A percentile compares a stretch with the other conserved stretches of the same genome.
These are phyloP conservation scores for Maudiozyma humilis DNA, from an alignment of 1,139 yeast genomes.

Conservation along the genomic window DNA sequence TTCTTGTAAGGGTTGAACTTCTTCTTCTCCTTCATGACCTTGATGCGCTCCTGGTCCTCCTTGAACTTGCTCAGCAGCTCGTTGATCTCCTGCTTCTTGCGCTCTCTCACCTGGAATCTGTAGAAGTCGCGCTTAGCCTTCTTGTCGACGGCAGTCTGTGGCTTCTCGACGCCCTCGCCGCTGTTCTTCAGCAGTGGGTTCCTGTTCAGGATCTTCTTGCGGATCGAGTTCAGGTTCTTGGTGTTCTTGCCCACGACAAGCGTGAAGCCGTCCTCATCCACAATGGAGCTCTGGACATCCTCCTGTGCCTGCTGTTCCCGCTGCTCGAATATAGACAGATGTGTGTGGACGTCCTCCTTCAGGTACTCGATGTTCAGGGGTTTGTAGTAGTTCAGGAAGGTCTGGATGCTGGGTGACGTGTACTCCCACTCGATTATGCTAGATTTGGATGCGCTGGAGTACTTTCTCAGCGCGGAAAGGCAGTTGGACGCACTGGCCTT, in stretches of 20 bases:
- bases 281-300: constrained; percentile 51
- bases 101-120: constrained; percentile 90
- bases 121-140: constrained; percentile 89
- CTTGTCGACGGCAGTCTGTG: constrained; percentile 46
- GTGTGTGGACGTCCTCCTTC: constrained; percentile 28
- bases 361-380: constrained; percentile 29
- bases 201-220: constrained; percentile 30
- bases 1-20: constrained; percentile 72
- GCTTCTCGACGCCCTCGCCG: constrained; percentile 22
- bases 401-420: constrained; percentile 23
- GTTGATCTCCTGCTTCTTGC: constrained; percentile 87
- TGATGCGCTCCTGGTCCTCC: constrained; percentile 81
- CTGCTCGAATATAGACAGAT: constrained; percentile 57
- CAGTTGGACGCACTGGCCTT: constrained; percentile 64
- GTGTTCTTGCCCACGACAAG: constrained; percentile 81
- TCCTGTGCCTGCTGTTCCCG: constrained; percentile 62
- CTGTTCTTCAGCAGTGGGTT: constrained; percentile 31
- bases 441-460: constrained; percentile 26
- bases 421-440: constrained; percentile 29
- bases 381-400: constrained; percentile 30
- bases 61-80: constrained; percentile 75
- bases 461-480: constrained; percentile 50
- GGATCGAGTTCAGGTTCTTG: constrained; percentile 43
- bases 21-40: constrained; percentile 68
- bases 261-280: constrained; percentile 92